Base-by-base conservation (phyloP, 805 yeast species). In the Cephaloascus albidus region DNA sequence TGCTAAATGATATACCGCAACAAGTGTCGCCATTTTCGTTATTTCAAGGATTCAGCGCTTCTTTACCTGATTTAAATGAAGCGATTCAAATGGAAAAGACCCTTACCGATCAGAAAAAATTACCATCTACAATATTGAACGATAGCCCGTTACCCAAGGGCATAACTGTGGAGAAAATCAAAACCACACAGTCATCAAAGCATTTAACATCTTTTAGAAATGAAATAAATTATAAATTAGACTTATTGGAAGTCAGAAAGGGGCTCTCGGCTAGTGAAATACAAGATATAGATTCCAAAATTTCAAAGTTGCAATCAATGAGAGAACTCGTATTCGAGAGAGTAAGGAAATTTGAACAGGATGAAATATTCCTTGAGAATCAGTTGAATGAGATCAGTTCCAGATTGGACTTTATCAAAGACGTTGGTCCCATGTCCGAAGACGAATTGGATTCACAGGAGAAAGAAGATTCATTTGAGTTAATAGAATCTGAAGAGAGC, bases 41-140 rank as follows among this genome's bases (percentile, higher is more conserved):
- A 18, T 80, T 72, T 49, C 89, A 82, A 55, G 88, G 89, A 1
- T 80, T 83, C 51, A 67, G 68, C 48, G 85, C 86, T 3, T 63
- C 74, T 1, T 52, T 70, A 28, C 77, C 78, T 1, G 72, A 72
- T 15, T 58, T 72, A n/a, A 63, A 72, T 43, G 74, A 68, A 42
- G 65, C 28, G 10, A 23, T 23, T 23, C 28, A 23, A 23, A 23
- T 23, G 28, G 28, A 23, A 23, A 23, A 23, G 12, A 8, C 28
- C 6, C 12, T 23, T 8, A 12, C 28, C 12, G 28, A 23, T 23
- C 28, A 23, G 12, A 23, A 23, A 12, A 12, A 6, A 23, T 23
- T 23, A 12, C 28, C 28, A 6, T 23, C 28, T 8, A 23, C 28
- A 8, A 23, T 23, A 23, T 12, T 23, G 12, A 23, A 23, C 12